These are phyloP conservation scores for Sporisorium sorghi DNA, from an alignment of 1,284 basidiomycete genomes.

Conservation along the genomic window DNA sequence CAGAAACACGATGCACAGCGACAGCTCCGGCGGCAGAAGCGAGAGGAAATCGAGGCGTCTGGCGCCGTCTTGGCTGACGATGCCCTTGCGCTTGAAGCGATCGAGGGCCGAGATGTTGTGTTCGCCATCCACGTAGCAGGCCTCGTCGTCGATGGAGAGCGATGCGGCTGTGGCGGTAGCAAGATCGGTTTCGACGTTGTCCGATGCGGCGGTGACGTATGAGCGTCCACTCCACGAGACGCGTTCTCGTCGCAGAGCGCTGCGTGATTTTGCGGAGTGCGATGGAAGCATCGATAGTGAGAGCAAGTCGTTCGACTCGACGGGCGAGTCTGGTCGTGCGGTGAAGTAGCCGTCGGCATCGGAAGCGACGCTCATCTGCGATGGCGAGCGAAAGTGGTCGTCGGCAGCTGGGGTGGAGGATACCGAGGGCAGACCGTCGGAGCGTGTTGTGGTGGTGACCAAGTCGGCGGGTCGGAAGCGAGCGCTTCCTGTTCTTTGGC, in stretches of 20 bases:
- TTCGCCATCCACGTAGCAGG: constrained; percentile 30
- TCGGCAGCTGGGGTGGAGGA: constrained; percentile 20
- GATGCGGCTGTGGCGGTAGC: constrained; percentile 2
- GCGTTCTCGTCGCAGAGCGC: constrained; percentile 18
- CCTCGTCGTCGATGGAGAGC: constrained; percentile 20
- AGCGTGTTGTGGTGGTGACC: constrained; percentile 6
- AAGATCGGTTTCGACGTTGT: constrained; percentile 26
- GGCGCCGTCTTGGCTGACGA: neutral
- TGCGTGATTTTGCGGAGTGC: constrained; percentile 14
- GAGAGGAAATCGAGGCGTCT: constrained; percentile 50
- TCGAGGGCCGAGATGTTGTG: constrained; percentile 1
- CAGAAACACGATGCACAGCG: constrained; percentile 42
- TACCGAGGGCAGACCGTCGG: constrained; percentile 17
- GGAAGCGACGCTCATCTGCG: constrained; percentile 28
- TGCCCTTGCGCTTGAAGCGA: neutral
- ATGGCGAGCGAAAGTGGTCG: constrained; percentile 26
- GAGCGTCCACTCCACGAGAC: constrained; percentile 24
- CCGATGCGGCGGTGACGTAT: constrained; percentile 12
- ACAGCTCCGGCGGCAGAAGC: constrained; percentile 47
- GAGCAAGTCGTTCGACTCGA: constrained; percentile 7
- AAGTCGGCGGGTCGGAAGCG: constrained; percentile 3
- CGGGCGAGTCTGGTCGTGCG: constrained; percentile 31
- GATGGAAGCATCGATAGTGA: constrained; percentile 16
- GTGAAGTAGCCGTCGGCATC: constrained; percentile 41
- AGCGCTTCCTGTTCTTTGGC: neutral